These are phyloP conservation scores for Nectriaceae sp. DNA, from an alignment of 2,329 filamentous ascomycete genomes.

Conservation along the genomic window DNA sequence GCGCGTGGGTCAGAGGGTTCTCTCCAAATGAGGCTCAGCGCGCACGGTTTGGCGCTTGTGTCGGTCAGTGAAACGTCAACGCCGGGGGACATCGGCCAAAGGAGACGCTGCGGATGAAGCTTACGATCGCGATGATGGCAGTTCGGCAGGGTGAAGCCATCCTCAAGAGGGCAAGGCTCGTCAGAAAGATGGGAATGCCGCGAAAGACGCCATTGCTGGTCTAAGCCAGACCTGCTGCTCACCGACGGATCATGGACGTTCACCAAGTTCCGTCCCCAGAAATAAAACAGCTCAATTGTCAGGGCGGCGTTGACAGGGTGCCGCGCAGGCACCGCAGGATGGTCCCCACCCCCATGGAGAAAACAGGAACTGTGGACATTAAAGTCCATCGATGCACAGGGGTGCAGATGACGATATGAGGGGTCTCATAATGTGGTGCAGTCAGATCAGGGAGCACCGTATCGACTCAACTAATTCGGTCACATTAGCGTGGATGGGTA, in stretches of 20 bases:
- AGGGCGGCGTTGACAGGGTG: constrained; percentile 19
- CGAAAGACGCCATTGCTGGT: too few relatives aligned
- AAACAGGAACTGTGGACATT: constrained; percentile 15
- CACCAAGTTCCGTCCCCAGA: too few relatives aligned
- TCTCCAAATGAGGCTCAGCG: not conserved
- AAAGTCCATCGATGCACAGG: constrained; percentile 11
- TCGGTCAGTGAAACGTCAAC: too few relatives aligned
- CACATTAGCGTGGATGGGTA: too few relatives aligned
- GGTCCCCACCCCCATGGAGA: constrained; percentile 16
- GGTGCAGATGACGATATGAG: too few relatives aligned
- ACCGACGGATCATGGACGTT: not conserved
- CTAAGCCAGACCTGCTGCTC: not conserved
- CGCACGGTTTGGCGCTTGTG: too few relatives aligned
- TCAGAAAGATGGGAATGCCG: too few relatives aligned
- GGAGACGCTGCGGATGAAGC: not conserved
- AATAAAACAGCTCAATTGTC: constrained; percentile 20
- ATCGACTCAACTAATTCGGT: too few relatives aligned
- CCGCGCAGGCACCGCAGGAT: not conserved
- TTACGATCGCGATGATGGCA: not conserved
- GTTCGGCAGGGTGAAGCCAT: not conserved
- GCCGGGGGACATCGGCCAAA: not conserved
- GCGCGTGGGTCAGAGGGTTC: too few relatives aligned
- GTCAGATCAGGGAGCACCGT: too few relatives aligned
- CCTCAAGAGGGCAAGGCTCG: not conserved
- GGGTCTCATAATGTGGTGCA: too few relatives aligned